Evolutionary conservation across 768 basidiomycete species (phyloP).

Genomic region (Tylopilus plumbeoviolaceoides): DNA sequence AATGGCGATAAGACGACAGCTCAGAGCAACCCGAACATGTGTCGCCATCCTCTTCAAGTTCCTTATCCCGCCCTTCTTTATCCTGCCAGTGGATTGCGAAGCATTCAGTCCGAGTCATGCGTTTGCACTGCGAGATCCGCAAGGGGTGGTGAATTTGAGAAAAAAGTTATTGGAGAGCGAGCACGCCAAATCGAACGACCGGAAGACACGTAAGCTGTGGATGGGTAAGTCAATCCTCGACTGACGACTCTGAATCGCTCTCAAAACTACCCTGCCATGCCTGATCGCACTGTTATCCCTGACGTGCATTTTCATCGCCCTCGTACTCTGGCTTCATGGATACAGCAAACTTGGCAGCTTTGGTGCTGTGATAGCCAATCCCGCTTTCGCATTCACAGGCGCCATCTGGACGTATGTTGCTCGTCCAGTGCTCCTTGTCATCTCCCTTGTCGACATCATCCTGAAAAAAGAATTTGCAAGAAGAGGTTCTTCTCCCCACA

Average conservation of each 20-base stretch:
- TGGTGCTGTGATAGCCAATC: slow-evolving; percentile 40
- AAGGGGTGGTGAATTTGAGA: too few species aligned
- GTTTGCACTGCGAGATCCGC: too few species aligned
- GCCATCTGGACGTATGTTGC: slow-evolving; percentile 30
- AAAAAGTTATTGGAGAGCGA: too few species aligned
- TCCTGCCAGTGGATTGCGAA: too few species aligned
- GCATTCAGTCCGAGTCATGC: too few species aligned
- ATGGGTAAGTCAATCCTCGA: slow-evolving; percentile 27
- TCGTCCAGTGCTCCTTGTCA: neutral
- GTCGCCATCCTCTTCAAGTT: too few species aligned
- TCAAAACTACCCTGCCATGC: slow-evolving; percentile 19
- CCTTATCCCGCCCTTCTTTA: too few species aligned
- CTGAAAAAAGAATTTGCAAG: slow-evolving; percentile 21
- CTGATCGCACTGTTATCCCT: slow-evolving; percentile 34
- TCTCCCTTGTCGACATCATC: neutral
- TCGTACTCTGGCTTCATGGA: slow-evolving; percentile 33
- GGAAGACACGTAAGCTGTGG: slow-evolving; percentile 39
- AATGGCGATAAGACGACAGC: too few species aligned
- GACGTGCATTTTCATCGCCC: slow-evolving; percentile 32
- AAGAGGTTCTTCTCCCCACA: slow-evolving; percentile 35
- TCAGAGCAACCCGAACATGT: too few species aligned
- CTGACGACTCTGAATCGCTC: neutral
- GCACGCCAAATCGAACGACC: too few species aligned
- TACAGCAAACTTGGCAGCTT: slow-evolving; percentile 34
- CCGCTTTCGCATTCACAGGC: slow-evolving; percentile 18